Evolutionary conservation across 2,329 filamentous ascomycete genomes (phyloP), one percentile per base, ranked within the genome.

Genomic region (Xylaria arbuscula): DNA sequence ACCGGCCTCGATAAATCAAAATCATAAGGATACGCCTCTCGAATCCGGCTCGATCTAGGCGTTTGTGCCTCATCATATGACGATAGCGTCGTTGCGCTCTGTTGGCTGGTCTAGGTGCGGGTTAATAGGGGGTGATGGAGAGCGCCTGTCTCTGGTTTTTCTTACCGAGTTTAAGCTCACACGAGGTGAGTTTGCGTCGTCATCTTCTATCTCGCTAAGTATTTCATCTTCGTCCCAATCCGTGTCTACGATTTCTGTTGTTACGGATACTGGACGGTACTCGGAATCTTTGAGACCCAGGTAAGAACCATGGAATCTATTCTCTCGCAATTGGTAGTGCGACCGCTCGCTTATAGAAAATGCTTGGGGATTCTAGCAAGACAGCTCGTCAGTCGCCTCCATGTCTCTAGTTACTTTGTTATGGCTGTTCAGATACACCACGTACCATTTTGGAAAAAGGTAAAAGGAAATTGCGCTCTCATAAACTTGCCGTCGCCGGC

Each of bases 61-160:
- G 94, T 97, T 36, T 89, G 88, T 3, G 90, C 86, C 78, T 97
- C 94, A 76, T 97, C 93, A 75, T 92, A 94, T 1, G 93, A 95
- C 7, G 94, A 97, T 45, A 96, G 85, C 1, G 94, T 97, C 2
- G 93, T 95, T 77, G 94, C 89, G 83, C 93, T 97, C 68, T 88
- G 89, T 75, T 92, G 88, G 74, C 86, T 87, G 70, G 88, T 86
- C 92, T 94, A 76, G 13, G 19, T 32, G 17, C 53, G 65, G 51
- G 63, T 72, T 70, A 68, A 32, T 15, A 38, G 9, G 6, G 22
- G 22, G 32, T 54, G 15, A 42, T 65, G 24, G 34, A 55, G 28
- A 5, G 22, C 15, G 15, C 17, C 45, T 40, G 51, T 24, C 6
- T 54, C 9, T 13, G 40, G 17, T 50, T 2, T 42, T 15, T 83